These are phyloP conservation scores for Toxicodendron radicans DNA, from an alignment of 345 rosid species.

Conservation along the genomic window DNA sequence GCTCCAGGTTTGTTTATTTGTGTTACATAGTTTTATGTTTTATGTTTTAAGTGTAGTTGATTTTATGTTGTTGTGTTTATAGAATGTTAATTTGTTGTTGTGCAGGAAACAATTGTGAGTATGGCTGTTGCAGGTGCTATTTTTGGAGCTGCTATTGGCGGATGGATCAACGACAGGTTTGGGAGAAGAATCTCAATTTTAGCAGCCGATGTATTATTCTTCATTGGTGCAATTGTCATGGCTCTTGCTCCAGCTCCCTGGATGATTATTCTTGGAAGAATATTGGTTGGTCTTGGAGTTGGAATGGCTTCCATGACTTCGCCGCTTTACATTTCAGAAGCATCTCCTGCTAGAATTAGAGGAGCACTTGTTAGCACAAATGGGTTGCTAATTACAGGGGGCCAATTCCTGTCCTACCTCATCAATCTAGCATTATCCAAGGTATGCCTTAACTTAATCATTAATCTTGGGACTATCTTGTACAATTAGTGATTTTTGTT, in stretches of 20 bases:
- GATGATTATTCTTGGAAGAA: conserved; percentile 68
- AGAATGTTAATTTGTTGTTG: not conserved
- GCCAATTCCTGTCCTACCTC: conserved; percentile 79
- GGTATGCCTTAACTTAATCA: conserved; percentile 33
- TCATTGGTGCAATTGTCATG: conserved; percentile 71
- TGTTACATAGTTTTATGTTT: too few relatives aligned
- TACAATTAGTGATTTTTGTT: not conserved
- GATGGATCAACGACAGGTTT: conserved; percentile 70
- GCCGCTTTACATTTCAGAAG: conserved; percentile 89
- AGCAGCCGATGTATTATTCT: conserved; percentile 60
- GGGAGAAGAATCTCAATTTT: conserved; percentile 70
- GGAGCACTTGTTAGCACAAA: conserved; percentile 91
- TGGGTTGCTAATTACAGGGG: conserved; percentile 80
- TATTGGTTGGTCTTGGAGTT: conserved; percentile 85
- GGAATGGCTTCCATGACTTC: conserved; percentile 98
- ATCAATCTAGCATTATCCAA: conserved; percentile 76
- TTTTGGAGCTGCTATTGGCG: conserved; percentile 79
- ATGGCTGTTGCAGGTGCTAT: conserved; percentile 91
- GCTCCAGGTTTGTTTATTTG: conserved; percentile 48
- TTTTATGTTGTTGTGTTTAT: not conserved
- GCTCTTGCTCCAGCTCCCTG: conserved; percentile 68
- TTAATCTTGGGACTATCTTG: not conserved
- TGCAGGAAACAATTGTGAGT: conserved; percentile 76
- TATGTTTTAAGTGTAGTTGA: not conserved
- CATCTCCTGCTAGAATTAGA: conserved; percentile 84